These are phyloP conservation scores for Pleodorina starrii DNA, from an alignment of 139 green algal genomes.

Conservation along the genomic window DNA sequence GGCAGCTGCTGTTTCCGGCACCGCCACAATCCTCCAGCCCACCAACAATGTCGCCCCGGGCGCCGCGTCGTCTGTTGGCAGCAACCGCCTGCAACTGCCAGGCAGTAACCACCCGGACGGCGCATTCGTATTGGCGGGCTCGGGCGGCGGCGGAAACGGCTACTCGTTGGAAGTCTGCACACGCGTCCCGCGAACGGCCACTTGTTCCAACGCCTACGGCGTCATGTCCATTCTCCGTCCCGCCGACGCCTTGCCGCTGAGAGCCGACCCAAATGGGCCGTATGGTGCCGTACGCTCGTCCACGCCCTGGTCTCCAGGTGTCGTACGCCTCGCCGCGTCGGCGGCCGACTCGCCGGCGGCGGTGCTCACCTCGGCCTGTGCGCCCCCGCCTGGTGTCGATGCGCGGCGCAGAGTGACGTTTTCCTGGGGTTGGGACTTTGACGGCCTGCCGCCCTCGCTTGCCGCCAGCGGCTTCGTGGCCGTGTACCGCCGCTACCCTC, in stretches of 20 bases:
- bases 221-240: not conserved
- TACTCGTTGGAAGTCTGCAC: constrained; percentile 35
- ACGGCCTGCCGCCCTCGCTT: constrained; percentile 3
- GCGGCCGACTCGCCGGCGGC: not conserved
- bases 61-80: too few relatives aligned
- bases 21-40: not conserved
- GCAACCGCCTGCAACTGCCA: not conserved
- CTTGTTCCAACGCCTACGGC: not conserved
- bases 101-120: not conserved
- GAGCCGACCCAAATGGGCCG: not conserved
- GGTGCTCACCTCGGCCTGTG: not conserved
- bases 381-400: not conserved
- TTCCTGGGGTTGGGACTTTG: constrained; percentile 39
- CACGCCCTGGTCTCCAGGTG: not conserved
- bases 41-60: too few relatives aligned
- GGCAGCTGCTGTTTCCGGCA: not conserved
- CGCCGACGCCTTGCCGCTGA: not conserved
- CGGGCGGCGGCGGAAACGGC: not conserved
- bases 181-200: not conserved
- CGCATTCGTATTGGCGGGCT: not conserved
- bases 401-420: not conserved
- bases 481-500: constrained; percentile 39
- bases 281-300: not conserved
- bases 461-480: constrained; percentile 24
- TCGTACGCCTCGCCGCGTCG: not conserved